Evolutionary conservation across 106 monocot genomes (phyloP).

Genomic region (Alisma plantagoaquatica): DNA sequence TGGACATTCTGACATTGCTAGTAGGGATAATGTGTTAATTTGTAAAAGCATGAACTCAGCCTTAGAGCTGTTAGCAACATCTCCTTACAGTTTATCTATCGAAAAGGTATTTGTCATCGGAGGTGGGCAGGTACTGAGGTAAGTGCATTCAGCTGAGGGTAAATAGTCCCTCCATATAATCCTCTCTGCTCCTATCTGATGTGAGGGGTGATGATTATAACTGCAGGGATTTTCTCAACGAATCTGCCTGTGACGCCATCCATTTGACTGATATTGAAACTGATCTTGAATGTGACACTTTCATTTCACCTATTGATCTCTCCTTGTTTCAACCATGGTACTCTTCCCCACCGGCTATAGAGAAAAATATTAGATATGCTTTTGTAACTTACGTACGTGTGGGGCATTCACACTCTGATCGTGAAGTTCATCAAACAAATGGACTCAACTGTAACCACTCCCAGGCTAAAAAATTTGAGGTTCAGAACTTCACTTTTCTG

Average conservation of each 20-base stretch:
- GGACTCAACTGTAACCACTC: background rate
- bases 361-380: slow-evolving; percentile 64
- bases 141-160: slow-evolving; percentile 2
- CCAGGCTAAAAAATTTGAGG: slow-evolving; percentile 33
- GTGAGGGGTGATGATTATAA: slow-evolving; percentile 1
- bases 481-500: slow-evolving; percentile 72
- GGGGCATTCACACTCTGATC: slow-evolving; percentile 18
- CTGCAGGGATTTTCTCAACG: slow-evolving; percentile 76
- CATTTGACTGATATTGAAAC: slow-evolving; percentile 86
- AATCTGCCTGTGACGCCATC: slow-evolving; percentile 76
- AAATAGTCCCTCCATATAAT: background rate
- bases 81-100: slow-evolving; percentile 78
- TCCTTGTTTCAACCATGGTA: slow-evolving; percentile 81
- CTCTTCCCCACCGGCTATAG: slow-evolving; percentile 59
- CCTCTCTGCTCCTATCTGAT: background rate
- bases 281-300: slow-evolving; percentile 79
- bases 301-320: slow-evolving; percentile 66
- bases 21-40: slow-evolving; percentile 66
- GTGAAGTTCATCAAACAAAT: too few species aligned
- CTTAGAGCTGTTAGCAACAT: slow-evolving; percentile 55
- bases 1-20: slow-evolving; percentile 73
- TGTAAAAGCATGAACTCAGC: slow-evolving; percentile 77
- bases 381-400: slow-evolving; percentile 87
- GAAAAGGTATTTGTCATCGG: slow-evolving; percentile 95
- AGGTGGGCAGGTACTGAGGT: slow-evolving; percentile 84